Conservation (phyloP, 2,329 filamentous ascomycete genomes). For the Cercospora berteroae region DNA sequence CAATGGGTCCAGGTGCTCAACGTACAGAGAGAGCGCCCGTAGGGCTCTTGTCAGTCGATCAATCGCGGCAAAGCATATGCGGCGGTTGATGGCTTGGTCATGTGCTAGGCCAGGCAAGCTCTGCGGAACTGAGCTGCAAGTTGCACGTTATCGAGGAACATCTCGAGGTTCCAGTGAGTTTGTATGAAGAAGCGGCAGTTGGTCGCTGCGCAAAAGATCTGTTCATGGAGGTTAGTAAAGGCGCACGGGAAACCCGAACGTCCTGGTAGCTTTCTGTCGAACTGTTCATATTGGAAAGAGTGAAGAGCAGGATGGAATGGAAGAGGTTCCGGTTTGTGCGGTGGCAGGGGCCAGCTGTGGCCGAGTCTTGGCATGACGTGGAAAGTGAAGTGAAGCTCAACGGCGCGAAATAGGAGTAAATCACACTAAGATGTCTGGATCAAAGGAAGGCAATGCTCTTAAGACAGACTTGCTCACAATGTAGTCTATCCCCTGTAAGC, state of each 20-base stretch:
- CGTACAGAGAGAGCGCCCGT: neutral
- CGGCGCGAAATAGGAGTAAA: too few relatives aligned
- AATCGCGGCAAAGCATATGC: neutral
- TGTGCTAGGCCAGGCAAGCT: neutral
- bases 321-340: neutral
- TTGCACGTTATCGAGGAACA: neutral
- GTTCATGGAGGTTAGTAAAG: neutral
- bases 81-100: neutral
- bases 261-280: neutral
- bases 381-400: neutral
- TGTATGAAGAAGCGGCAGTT: neutral
- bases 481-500: too few relatives aligned
- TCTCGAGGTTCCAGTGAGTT: neutral
- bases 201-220: neutral
- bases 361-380: neutral
- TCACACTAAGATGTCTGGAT: too few relatives aligned
- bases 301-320: neutral
- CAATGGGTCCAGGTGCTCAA: neutral
- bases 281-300: neutral
- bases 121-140: neutral
- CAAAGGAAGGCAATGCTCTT: too few relatives aligned
- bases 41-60: neutral
- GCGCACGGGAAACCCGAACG: neutral
- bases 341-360: neutral
- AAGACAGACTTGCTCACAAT: too few relatives aligned